Conservation (phyloP, 1,284 basidiomycete genomes). For the Austroboletus novae-zelandiae region DNA sequence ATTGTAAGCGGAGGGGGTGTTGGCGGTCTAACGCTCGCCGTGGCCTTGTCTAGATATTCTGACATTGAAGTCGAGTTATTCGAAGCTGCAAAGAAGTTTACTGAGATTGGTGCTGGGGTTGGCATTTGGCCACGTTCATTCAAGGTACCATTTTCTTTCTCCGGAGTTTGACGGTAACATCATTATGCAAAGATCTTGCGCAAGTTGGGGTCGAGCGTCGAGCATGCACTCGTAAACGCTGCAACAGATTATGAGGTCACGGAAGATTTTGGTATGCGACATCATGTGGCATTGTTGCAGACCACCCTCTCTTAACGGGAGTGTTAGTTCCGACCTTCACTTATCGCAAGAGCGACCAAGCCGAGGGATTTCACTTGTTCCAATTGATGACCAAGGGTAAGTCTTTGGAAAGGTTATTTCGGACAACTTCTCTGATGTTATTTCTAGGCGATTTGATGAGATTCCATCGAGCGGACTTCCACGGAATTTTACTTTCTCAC, state of each 20-base stretch:
- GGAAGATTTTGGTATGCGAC: slow-evolving; percentile 34
- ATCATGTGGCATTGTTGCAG: neutral
- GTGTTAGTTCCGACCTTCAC: slow-evolving; percentile 40
- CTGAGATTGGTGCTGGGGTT: slow-evolving; percentile 57
- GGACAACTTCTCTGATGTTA: slow-evolving; percentile 2
- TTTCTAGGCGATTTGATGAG: slow-evolving; percentile 38
- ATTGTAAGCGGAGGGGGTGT: slow-evolving; percentile 49
- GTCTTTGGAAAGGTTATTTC: neutral
- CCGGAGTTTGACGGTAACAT: neutral
- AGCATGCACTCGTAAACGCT: slow-evolving; percentile 41
- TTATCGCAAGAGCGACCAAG: slow-evolving; percentile 52
- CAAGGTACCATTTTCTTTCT: slow-evolving; percentile 10
- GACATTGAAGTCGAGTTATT: slow-evolving; percentile 54
- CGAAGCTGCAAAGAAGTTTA: slow-evolving; percentile 46
- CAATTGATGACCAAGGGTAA: slow-evolving; percentile 46
- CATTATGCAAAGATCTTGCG: slow-evolving; percentile 44
- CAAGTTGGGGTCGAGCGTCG: slow-evolving; percentile 43
- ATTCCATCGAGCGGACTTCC: slow-evolving; percentile 46
- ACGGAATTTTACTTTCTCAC: slow-evolving; percentile 36
- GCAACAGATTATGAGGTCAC: slow-evolving; percentile 38
- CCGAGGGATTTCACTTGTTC: slow-evolving; percentile 46
- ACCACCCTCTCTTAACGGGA: slow-evolving; percentile 9
- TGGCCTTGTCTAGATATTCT: slow-evolving; percentile 47
- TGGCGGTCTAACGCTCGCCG: slow-evolving; percentile 43
- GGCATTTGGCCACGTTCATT: slow-evolving; percentile 48